Percentiles rank a stretch among this genome's conserved stretches.
Conservation (phyloP, 1,284 basidiomycete species). For the Cystobasidium pallidum region DNA sequence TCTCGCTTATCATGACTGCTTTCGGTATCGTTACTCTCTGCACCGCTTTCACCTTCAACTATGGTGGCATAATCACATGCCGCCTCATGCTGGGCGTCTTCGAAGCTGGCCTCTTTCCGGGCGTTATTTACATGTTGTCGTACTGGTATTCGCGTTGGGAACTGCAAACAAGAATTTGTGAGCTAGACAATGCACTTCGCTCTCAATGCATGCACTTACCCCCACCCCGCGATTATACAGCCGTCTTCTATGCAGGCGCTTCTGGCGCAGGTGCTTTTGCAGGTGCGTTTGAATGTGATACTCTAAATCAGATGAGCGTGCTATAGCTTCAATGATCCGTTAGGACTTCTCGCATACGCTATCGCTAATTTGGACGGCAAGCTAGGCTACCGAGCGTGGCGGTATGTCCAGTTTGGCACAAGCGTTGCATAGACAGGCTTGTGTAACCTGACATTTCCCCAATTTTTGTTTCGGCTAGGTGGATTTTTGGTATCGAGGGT, state of each 20-base stretch:
- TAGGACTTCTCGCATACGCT: conserved; percentile 57
- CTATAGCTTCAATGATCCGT: conserved; percentile 46
- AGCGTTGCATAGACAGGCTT: too few species aligned
- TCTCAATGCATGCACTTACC: too few species aligned
- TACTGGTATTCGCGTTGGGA: conserved; percentile 20
- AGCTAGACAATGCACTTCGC: too few species aligned
- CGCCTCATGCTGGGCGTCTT: conserved; percentile 9
- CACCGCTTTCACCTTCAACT: conserved; percentile 23
- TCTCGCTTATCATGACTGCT: conserved; percentile 8
- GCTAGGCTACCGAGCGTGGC: conserved; percentile 56
- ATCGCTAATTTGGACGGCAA: conserved; percentile 57
- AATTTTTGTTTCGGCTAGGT: background rate
- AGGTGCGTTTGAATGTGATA: background rate
- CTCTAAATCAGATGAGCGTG: too few species aligned
- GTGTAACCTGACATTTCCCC: too few species aligned
- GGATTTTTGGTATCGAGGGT: conserved; percentile 23
- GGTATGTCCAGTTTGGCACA: conserved; percentile 1
- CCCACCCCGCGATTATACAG: background rate
- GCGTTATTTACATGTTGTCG: conserved; percentile 20
- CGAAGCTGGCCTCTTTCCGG: conserved; percentile 30
- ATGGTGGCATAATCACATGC: conserved; percentile 13
- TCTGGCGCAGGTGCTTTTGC: conserved; percentile 16
- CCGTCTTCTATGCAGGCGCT: conserved; percentile 14
- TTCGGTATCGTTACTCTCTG: conserved; percentile 18
- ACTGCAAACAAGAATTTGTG: conserved; percentile 17